Percentiles rank a stretch among this genome's conserved stretches.
These are phyloP conservation scores for Pleurotus eryngii DNA, from an alignment of 768 basidiomycete species.

Conservation along the genomic window DNA sequence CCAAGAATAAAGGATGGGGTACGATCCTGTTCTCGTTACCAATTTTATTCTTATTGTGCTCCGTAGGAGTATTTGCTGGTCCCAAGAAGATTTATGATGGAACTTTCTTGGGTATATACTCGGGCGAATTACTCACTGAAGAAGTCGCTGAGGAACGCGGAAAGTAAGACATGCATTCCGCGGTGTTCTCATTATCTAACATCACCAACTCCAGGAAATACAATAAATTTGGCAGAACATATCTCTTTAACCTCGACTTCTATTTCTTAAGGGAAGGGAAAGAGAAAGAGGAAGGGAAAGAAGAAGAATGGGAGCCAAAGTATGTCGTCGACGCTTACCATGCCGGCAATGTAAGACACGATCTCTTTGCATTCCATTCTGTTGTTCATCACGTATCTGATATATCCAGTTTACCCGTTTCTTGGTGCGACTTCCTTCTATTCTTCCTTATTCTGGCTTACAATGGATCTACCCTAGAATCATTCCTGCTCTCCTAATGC, in stretches of 20 bases:
- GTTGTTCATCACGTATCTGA: constrained; percentile 3
- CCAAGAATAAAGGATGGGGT: constrained; percentile 86
- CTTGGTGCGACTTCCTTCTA: constrained; percentile 46
- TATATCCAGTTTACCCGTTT: constrained; percentile 81
- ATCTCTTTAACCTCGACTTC: constrained; percentile 82
- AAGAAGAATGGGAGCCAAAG: constrained; percentile 31
- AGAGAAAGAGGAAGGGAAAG: too few relatives aligned
- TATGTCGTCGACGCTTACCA: constrained; percentile 87
- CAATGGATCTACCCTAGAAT: constrained; percentile 47
- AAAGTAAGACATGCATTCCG: constrained; percentile 36
- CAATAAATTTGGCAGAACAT: constrained; percentile 69
- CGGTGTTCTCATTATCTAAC: not conserved
- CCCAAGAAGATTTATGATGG: constrained; percentile 61
- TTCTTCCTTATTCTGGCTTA: not conserved
- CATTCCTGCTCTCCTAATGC: constrained; percentile 92
- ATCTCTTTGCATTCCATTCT: not conserved
- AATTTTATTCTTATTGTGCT: constrained; percentile 3
- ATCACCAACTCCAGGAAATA: constrained; percentile 49
- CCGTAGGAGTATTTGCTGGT: constrained; percentile 68
- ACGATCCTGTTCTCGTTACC: constrained; percentile 15
- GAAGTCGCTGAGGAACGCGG: constrained; percentile 66
- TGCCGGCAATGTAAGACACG: constrained; percentile 67
- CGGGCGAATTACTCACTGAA: constrained; percentile 79
- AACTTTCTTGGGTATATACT: constrained; percentile 79
- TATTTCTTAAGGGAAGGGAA: constrained; percentile 48